Percentiles rank a stretch among this genome's conserved stretches.
phyloP scores from a whole-genome alignment of 345 rosid species.

The Sonneratia caseolaris region DNA sequence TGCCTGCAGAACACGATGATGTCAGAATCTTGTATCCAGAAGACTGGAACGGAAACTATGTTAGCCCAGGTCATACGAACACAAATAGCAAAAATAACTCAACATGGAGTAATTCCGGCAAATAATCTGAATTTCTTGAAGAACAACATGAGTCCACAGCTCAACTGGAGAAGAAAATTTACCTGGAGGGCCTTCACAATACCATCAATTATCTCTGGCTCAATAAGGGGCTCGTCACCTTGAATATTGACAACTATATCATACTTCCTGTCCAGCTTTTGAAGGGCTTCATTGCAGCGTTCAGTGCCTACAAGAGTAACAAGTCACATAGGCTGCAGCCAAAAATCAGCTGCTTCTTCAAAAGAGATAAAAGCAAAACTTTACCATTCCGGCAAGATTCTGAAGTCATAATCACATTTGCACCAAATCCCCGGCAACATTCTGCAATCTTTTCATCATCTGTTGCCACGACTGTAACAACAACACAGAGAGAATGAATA shows the following conservation, averaged over 20 bases:
- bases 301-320: slow-evolving; percentile 49
- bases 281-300: slow-evolving; percentile 80
- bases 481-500: slow-evolving; percentile 3
- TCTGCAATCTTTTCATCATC: slow-evolving; percentile 88
- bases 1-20: slow-evolving; percentile 28
- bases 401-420: slow-evolving; percentile 93
- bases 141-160: not conserved
- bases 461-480: slow-evolving; percentile 72
- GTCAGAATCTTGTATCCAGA: not conserved
- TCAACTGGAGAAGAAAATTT: not conserved
- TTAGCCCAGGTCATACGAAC: too few relatives aligned
- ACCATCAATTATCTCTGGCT: slow-evolving; percentile 93
- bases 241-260: slow-evolving; percentile 92
- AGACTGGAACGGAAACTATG: not conserved
- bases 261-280: slow-evolving; percentile 72
- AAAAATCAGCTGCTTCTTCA: not conserved
- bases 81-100: too few relatives aligned
- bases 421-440: slow-evolving; percentile 91
- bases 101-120: not conserved
- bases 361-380: not conserved
- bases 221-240: slow-evolving; percentile 93
- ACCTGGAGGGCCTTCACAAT: slow-evolving; percentile 93
- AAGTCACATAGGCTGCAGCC: not conserved
- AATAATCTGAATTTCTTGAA: not conserved
- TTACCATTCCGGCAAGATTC: slow-evolving; percentile 87